Conservation (phyloP, 2,329 filamentous ascomycete genomes). For the Pseudogymnoascus sp. region DNA sequence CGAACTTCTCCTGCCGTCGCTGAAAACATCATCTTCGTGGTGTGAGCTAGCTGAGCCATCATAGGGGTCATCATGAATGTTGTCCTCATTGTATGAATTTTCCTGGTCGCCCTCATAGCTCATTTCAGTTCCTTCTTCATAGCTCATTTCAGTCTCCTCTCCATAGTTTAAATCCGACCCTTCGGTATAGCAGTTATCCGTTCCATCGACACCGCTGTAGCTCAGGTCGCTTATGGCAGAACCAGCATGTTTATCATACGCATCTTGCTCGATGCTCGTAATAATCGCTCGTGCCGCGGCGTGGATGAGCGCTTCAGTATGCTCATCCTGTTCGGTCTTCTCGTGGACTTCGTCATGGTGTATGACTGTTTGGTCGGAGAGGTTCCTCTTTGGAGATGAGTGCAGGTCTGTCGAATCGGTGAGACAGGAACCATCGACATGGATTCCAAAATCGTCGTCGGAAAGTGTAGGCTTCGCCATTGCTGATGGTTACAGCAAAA, state of each 20-base stretch:
- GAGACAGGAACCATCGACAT: conserved; percentile 24
- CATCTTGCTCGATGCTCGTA: conserved; percentile 36
- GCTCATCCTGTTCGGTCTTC: conserved; percentile 20
- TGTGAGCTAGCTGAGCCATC: conserved; percentile 18
- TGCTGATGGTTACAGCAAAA: conserved; percentile 2
- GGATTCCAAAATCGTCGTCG: conserved; percentile 21
- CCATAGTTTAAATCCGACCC: conserved; percentile 24
- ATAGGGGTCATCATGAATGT: conserved; percentile 22
- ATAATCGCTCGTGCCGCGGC: conserved; percentile 44
- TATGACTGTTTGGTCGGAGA: conserved; percentile 18
- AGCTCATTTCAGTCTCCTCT: conserved; percentile 16
- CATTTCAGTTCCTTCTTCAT: conserved; percentile 19
- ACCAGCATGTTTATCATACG: conserved; percentile 22
- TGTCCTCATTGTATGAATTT: conserved; percentile 16
- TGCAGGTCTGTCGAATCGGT: conserved; percentile 15
- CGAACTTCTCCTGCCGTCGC: conserved; percentile 16
- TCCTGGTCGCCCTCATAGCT: conserved; percentile 15
- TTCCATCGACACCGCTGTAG: conserved; percentile 23
- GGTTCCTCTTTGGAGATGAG: conserved; percentile 11
- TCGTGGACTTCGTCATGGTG: conserved; percentile 13
- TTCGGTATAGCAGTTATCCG: conserved; percentile 11
- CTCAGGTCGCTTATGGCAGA: conserved; percentile 28
- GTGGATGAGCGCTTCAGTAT: conserved; percentile 45
- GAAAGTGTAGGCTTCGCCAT: background rate
- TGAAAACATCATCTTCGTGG: conserved; percentile 29